Base-by-base conservation (phyloP, 805 yeast species). In the Saturnispora saitoi region DNA sequence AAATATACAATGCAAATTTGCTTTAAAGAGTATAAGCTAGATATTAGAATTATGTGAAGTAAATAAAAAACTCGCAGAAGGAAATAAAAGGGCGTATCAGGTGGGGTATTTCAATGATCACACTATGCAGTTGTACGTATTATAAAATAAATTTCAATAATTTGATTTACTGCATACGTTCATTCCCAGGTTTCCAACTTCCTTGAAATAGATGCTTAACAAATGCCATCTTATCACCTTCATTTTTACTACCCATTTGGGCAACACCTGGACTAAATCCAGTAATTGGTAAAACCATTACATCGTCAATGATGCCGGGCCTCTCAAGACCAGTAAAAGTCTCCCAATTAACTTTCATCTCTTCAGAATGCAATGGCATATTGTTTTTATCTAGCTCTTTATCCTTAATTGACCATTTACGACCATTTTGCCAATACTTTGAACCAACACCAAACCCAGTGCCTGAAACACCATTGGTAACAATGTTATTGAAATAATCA, bases 271-370 rank as follows among this genome's bases (percentile, higher is more conserved):
- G 87, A 53, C 80, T 72, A 58, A 81, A 81, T 14, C 80, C 68
- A 0, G 87, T 81, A 49, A 81, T 81, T 31, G 95, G 95, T 48
- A 85, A 67, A 1, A 86, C 72, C 62, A 86, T 61, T 8, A 86
- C 79, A 62, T 86, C 93, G 53, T 83, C 86, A 3, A 82, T 54
- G 5, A 76, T 65, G 10, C 74, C 68, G 1, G 89, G 85, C 32
- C 67, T 63, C 34, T 65, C 60, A 69, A 84, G 67, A 1, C 79
- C 72, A 5, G 86, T 80, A 64, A 85, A 81, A n/a, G 71, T 60
- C 54, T 72, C 68, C 89, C 89, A 78, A 53, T 78, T 74, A 29
- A 83, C 73, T 51, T 45, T 34, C 52, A 59, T 61, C 19, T 58
- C 43, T 19, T 57, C 54, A 4, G 57, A 38, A 47, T 55, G 51